phyloP scores from a whole-genome alignment of 768 basidiomycete species.

The Termitomyces sp. region DNA sequence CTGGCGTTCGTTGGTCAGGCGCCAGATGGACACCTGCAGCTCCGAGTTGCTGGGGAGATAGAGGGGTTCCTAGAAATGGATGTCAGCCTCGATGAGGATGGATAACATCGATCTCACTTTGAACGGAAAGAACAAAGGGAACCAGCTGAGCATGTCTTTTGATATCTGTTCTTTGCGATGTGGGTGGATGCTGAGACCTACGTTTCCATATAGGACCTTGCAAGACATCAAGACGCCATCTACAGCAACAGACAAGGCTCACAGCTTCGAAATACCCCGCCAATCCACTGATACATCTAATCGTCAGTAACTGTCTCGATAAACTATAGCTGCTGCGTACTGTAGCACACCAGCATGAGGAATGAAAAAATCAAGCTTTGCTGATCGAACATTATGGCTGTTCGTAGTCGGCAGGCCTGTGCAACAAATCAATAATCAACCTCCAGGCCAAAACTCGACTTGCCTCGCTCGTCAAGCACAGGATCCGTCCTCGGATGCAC shows the following conservation, averaged over 20 bases:
- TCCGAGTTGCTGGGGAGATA: conserved; percentile 93
- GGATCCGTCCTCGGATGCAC: conserved; percentile 86
- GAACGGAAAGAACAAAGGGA: conserved; percentile 95
- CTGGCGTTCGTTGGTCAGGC: conserved; percentile 79
- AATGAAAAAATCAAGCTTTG: conserved; percentile 84
- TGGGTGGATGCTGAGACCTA: conserved; percentile 93
- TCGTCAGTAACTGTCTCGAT: neutral
- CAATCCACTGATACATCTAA: conserved; percentile 48
- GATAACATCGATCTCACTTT: conserved; percentile 41
- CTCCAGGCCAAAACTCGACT: neutral
- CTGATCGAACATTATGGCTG: conserved; percentile 89
- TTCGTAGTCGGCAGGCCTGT: conserved; percentile 90
- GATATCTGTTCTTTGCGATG: conserved; percentile 79
- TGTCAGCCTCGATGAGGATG: neutral
- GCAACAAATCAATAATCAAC: neutral
- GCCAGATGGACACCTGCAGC: conserved; percentile 90
- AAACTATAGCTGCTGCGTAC: conserved; percentile 23
- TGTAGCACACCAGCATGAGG: conserved; percentile 93
- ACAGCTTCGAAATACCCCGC: conserved; percentile 96
- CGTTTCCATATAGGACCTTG: conserved; percentile 72
- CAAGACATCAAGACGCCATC: neutral
- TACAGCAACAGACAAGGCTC: conserved; percentile 6
- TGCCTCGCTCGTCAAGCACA: conserved; percentile 68
- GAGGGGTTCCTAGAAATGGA: conserved; percentile 68
- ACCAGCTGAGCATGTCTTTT: conserved; percentile 99